Evolutionary conservation across 2,329 filamentous ascomycete species (phyloP).

Genomic region (Neofusicoccum cordaticola): DNA sequence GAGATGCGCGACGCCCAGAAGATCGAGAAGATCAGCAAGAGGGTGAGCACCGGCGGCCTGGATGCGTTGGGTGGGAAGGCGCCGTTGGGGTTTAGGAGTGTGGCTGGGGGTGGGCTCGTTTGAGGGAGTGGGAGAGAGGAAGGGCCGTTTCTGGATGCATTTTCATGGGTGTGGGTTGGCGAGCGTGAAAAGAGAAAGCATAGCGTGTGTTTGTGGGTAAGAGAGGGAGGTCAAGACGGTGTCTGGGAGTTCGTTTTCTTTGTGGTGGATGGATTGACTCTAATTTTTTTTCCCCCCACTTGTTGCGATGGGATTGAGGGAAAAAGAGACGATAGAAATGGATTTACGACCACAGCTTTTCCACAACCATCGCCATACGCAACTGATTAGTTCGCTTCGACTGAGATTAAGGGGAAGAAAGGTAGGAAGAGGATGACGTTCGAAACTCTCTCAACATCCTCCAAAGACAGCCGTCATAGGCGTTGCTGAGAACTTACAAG

Average conservation of each 20-base stretch:
- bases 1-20: slow-evolving; percentile 22
- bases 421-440: too few relatives aligned
- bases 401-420: too few relatives aligned
- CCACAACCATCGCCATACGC: not conserved
- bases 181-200: not conserved
- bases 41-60: not conserved
- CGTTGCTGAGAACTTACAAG: too few relatives aligned
- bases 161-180: not conserved
- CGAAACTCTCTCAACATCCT: too few relatives aligned
- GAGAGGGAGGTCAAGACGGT: not conserved
- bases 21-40: not conserved
- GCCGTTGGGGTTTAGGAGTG: slow-evolving; percentile 2
- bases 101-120: slow-evolving; percentile 4
- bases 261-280: not conserved
- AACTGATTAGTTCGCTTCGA: too few relatives aligned
- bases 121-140: not conserved
- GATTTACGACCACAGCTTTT: not conserved
- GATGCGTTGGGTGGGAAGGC: slow-evolving; percentile 2
- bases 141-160: not conserved
- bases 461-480: too few relatives aligned
- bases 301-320: not conserved
- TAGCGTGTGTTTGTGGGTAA: not conserved
- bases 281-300: not conserved
- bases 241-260: not conserved
- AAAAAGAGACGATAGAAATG: not conserved